These are phyloP conservation scores for Prunus fruticosa DNA, from an alignment of 306 rosid genomes.

Conservation along the genomic window DNA sequence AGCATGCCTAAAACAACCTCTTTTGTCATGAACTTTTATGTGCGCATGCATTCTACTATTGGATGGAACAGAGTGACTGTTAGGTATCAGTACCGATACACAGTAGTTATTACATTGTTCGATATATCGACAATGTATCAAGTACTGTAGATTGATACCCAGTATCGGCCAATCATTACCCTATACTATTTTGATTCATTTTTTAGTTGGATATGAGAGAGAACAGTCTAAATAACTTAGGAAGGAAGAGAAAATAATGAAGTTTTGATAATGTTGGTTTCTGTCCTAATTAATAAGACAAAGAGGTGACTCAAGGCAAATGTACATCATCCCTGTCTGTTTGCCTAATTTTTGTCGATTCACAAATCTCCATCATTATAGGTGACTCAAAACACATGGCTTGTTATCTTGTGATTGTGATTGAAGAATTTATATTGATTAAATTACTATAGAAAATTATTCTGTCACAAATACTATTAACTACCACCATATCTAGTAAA, in stretches of 20 bases:
- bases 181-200: not conserved
- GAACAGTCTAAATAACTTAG: not conserved
- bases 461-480: not conserved
- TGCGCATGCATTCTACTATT: not conserved
- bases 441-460: not conserved
- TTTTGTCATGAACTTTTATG: too few species aligned
- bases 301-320: not conserved
- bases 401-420: conserved; percentile 9
- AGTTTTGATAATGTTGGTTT: not conserved
- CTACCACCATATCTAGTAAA: not conserved
- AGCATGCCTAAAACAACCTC: not conserved
- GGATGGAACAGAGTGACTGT: too few species aligned
- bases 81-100: too few species aligned
- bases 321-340: not conserved
- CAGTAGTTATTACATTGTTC: too few species aligned
- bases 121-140: too few species aligned
- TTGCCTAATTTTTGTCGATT: not conserved
- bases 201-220: not conserved
- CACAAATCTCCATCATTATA: not conserved
- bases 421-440: not conserved
- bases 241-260: not conserved
- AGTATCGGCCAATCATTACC: not conserved
- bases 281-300: not conserved
- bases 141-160: not conserved
- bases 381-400: conserved; percentile 10